phyloP scores from a whole-genome alignment of 1,139 yeast genomes.

The Saccharomycopsis crataegensis region DNA sequence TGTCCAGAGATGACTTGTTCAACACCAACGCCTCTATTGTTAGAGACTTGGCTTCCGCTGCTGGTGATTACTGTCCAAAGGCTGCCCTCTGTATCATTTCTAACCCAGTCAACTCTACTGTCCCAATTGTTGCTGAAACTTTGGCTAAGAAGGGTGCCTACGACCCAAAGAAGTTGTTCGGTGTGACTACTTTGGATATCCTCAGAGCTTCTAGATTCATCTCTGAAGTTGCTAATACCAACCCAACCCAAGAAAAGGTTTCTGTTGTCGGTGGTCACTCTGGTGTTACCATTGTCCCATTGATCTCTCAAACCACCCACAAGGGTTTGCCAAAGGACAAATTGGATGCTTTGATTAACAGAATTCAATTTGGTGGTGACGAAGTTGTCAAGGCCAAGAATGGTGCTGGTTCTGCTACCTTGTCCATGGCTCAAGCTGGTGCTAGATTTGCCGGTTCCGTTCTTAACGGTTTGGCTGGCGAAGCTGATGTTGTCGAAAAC shows the following conservation, averaged over 20 bases:
- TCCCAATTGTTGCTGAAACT: slow-evolving; percentile 95
- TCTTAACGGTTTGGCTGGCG: slow-evolving; percentile 68
- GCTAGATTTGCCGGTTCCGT: slow-evolving; percentile 89
- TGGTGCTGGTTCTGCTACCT: slow-evolving; percentile 98
- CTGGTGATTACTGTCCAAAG: slow-evolving; percentile 79
- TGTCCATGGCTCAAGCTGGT: slow-evolving; percentile 99
- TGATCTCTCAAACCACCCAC: slow-evolving; percentile 68
- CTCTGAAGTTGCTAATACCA: slow-evolving; percentile 48
- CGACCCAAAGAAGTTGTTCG: slow-evolving; percentile 88
- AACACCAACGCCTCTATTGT: slow-evolving; percentile 96
- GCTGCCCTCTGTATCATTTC: slow-evolving; percentile 86
- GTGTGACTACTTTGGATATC: slow-evolving; percentile 95
- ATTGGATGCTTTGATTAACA: slow-evolving; percentile 69
- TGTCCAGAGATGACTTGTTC: slow-evolving; percentile 97
- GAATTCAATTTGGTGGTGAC: slow-evolving; percentile 98
- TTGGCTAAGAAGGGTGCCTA: slow-evolving; percentile 78
- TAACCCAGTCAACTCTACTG: slow-evolving; percentile 98
- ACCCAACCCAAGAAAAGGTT: slow-evolving; percentile 47
- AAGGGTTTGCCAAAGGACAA: slow-evolving; percentile 47
- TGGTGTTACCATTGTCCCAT: slow-evolving; percentile 95
- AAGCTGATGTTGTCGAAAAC: slow-evolving; percentile 66
- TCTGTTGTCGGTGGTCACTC: slow-evolving; percentile 97
- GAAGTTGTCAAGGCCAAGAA: slow-evolving; percentile 98
- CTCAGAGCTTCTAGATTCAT: slow-evolving; percentile 92
- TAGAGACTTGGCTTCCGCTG: slow-evolving; percentile 82